Evolutionary conservation across 2,329 filamentous ascomycete genomes (phyloP), one percentile per base, ranked within the genome.

Genomic region (Fusarium sp.): DNA sequence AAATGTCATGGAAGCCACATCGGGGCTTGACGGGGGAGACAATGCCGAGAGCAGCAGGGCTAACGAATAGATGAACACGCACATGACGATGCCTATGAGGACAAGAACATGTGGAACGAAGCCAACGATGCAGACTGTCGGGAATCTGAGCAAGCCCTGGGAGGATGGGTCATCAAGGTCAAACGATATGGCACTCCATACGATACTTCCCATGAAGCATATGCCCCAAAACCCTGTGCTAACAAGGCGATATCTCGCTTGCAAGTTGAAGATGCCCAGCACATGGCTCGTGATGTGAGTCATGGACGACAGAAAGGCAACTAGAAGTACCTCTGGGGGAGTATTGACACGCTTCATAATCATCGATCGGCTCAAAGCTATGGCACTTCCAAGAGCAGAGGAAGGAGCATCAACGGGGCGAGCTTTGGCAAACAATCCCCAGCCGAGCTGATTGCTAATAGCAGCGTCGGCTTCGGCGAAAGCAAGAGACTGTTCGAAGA

Each of bases 71-170:
- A 99, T 97, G 9, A 86, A 79, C 4, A 90, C 86, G 79, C 96
- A 98, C 17, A 92, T 84, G 6, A 90, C 67, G 55, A 98, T 98
- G 1, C 96, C 96, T 9, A 89, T 77, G 2, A 98, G 83, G 14
- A 98, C 94, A 27, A 98, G 85, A n/a, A 98, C 87, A 81, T 98
- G 96, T 1, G 96, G 96, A 38, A 98, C 93, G 80, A 98, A 98
- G 1, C 96, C 94, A 33, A 98, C 93, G 67, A 98, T 95, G 78
- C 94, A 98, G 44, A 98, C 95, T 0, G 95, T 98, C 5, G 96
- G 96, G 74, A 97, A 98, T 69, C 94, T 90, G 46, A 98, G 86
- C 12, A 98, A 86, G 5, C 94, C 92, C 78, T 91, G 89, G 24
- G 84, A 84, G 0, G 84, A 80, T 6, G 91, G 81, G 68, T 93